These are phyloP conservation scores for Rhynchospora tenuis DNA, from an alignment of 176 grass and related monocot species.

Conservation along the genomic window DNA sequence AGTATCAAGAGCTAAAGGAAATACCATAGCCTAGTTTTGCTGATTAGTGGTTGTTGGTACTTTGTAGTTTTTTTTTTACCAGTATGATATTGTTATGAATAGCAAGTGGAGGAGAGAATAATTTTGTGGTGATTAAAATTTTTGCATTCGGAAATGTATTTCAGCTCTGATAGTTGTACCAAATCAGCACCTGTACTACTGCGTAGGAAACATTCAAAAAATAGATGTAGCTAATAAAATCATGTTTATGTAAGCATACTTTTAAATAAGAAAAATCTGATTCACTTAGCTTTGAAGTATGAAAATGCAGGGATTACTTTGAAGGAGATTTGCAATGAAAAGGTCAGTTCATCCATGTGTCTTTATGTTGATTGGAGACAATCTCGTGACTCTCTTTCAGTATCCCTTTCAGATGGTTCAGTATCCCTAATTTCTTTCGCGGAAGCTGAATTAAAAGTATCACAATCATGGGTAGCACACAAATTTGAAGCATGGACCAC, in stretches of 20 bases:
- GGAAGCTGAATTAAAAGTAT: slow-evolving; percentile 53
- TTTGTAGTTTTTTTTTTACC: background rate
- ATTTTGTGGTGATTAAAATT: no score
- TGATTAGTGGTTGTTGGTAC: background rate
- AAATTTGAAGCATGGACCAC: slow-evolving; percentile 89
- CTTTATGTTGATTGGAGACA: slow-evolving; percentile 74
- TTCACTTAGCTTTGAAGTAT: slow-evolving; percentile 6
- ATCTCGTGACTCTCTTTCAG: slow-evolving; percentile 38
- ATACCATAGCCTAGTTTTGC: background rate
- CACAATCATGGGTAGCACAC: slow-evolving; percentile 69
- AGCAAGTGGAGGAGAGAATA: background rate
- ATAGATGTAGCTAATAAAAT: slow-evolving; percentile 1
- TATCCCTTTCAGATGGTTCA: slow-evolving; percentile 83
- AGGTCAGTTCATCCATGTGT: slow-evolving; percentile 83
- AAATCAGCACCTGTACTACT: background rate
- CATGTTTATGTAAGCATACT: slow-evolving; percentile 4
- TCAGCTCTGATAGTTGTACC: background rate
- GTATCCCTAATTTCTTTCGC: slow-evolving; percentile 57
- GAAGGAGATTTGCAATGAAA: slow-evolving; percentile 38
- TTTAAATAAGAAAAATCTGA: background rate
- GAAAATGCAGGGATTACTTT: slow-evolving; percentile 44
- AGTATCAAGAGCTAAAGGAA: background rate
- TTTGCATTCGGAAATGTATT: no score
- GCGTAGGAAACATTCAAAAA: background rate
- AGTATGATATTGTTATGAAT: background rate